Evolutionary conservation across 1,284 basidiomycete species (phyloP).

Genomic region (Coniferiporia sulphurascens): DNA sequence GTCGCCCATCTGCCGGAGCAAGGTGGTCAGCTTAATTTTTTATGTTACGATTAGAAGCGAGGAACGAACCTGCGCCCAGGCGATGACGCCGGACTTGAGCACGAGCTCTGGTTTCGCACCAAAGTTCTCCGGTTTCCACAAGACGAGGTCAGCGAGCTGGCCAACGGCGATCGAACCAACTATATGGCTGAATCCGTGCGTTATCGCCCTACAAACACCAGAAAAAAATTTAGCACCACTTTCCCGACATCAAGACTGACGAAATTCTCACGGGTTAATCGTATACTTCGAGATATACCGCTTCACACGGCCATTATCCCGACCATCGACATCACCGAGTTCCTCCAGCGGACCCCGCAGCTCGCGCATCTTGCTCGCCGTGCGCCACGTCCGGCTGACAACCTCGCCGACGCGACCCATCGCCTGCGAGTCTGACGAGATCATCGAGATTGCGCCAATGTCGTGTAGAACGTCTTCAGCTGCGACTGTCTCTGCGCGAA

Average conservation of each 20-base stretch:
- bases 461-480: constrained; percentile 98
- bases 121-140: constrained; percentile 94
- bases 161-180: constrained; percentile 84
- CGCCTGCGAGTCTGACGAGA: constrained; percentile 92
- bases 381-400: constrained; percentile 90
- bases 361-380: constrained; percentile 91
- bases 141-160: constrained; percentile 87
- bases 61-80: constrained; percentile 71
- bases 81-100: constrained; percentile 92
- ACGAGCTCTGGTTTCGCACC: constrained; percentile 90
- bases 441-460: constrained; percentile 92
- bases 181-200: constrained; percentile 87
- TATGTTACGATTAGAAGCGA: not conserved
- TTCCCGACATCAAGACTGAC: constrained; percentile 8
- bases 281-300: constrained; percentile 97
- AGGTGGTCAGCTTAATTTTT: not conserved
- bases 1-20: constrained; percentile 73
- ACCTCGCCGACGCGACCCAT: constrained; percentile 99
- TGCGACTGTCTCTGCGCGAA: constrained; percentile 94
- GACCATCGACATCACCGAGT: constrained; percentile 59
- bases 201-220: constrained; percentile 70
- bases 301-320: constrained; percentile 95
- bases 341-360: constrained; percentile 64
- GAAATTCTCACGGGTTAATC: constrained; percentile 82
- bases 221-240: constrained; percentile 1